Evolutionary conservation across 2,329 filamentous ascomycete genomes (phyloP).

Genomic region (Sporothrix protearum): DNA sequence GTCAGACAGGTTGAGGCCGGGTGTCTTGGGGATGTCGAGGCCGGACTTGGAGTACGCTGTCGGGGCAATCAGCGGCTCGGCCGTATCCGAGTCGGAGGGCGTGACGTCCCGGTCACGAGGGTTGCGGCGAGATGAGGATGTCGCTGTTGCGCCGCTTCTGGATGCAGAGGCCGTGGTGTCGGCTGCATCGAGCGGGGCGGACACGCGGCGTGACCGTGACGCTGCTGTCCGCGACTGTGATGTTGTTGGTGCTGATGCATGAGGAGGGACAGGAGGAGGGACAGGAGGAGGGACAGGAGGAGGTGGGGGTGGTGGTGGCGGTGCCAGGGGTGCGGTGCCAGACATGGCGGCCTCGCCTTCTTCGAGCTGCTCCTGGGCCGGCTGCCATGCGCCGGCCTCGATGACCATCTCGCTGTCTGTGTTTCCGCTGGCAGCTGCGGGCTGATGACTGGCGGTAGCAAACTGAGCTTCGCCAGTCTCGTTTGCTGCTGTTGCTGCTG

Average conservation of each 20-base stretch:
- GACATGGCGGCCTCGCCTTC: conserved; percentile 74
- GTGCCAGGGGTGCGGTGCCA: conserved; percentile 47
- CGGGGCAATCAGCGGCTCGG: conserved; percentile 62
- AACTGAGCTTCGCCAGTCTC: neutral
- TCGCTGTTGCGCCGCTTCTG: neutral
- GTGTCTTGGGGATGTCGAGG: conserved; percentile 77
- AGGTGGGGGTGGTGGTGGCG: conserved; percentile 62
- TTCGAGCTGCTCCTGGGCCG: conserved; percentile 59
- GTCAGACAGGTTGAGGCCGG: conserved; percentile 46
- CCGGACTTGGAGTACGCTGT: conserved; percentile 61
- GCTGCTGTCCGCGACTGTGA: neutral
- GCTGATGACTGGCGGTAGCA: neutral
- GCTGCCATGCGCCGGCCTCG: conserved; percentile 49
- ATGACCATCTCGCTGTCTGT: conserved; percentile 56
- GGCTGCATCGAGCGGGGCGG: neutral
- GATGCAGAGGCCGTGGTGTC: neutral
- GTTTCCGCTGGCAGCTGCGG: neutral
- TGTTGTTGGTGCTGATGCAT: neutral
- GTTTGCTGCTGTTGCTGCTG: neutral
- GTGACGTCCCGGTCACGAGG: conserved; percentile 58
- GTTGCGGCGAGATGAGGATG: conserved; percentile 6
- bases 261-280: conserved; percentile 47
- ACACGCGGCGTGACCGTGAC: neutral
- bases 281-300: conserved; percentile 37
- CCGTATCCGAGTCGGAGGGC: conserved; percentile 69